These are phyloP conservation scores for Pseudoneurospora amorphoporcata DNA, from an alignment of 495 filamentous ascomycete species.

Conservation along the genomic window DNA sequence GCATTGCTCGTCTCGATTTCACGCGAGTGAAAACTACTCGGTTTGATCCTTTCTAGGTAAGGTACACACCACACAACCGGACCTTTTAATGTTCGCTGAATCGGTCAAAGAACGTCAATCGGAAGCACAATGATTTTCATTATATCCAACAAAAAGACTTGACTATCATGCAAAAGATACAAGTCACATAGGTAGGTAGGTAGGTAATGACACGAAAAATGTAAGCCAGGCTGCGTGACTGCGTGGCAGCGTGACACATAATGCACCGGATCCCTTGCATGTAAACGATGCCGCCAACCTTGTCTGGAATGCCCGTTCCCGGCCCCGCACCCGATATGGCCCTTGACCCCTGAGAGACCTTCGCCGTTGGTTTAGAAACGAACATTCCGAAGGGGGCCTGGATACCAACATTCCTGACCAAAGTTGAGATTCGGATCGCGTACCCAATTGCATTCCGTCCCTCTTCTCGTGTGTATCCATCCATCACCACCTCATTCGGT, in stretches of 20 bases:
- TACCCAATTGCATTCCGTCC: background rate
- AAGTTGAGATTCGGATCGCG: background rate
- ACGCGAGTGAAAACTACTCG: no score
- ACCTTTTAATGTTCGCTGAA: no score
- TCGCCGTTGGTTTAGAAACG: background rate
- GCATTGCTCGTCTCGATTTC: no score
- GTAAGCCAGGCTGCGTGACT: background rate
- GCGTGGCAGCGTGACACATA: background rate
- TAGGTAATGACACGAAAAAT: background rate
- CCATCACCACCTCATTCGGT: no score
- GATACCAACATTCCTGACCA: background rate
- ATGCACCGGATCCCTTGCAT: background rate
- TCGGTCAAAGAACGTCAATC: background rate
- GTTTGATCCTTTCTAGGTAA: no score
- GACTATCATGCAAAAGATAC: background rate
- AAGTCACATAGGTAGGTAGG: background rate
- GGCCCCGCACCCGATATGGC: background rate
- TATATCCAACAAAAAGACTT: background rate
- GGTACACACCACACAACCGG: no score
- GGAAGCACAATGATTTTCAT: background rate
- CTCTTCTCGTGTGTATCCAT: background rate
- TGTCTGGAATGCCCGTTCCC: background rate
- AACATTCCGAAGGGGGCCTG: background rate
- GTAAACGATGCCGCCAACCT: background rate
- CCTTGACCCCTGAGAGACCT: background rate